These are phyloP conservation scores for Lasiosphaeriaceae sp. DNA, from an alignment of 495 filamentous ascomycete species.

Conservation along the genomic window DNA sequence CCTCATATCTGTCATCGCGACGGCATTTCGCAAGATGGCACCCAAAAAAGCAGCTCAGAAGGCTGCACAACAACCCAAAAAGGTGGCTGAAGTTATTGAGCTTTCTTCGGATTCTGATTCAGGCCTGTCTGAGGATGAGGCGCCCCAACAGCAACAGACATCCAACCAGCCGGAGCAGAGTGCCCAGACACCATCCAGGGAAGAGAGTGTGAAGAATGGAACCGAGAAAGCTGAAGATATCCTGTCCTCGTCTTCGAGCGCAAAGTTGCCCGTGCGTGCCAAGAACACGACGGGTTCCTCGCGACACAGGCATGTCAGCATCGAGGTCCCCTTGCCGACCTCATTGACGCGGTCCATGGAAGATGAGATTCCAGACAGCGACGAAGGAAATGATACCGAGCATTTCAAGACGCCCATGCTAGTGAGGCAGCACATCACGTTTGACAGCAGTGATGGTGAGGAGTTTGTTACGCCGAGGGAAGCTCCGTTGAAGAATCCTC, in stretches of 20 bases:
- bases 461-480: constrained; percentile 30
- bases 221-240: neutral
- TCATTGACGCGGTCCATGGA: constrained; percentile 12
- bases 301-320: constrained; percentile 26
- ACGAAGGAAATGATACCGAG: constrained; percentile 10
- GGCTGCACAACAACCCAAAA: neutral
- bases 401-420: constrained; percentile 28
- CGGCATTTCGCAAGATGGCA: constrained; percentile 1
- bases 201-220: neutral
- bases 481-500: constrained; percentile 24
- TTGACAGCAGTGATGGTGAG: constrained; percentile 30
- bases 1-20: neutral
- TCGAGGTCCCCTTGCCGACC: constrained; percentile 27
- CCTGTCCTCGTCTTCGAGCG: neutral
- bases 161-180: neutral
- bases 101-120: constrained; percentile 21
- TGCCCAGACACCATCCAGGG: neutral
- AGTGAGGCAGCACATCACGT: constrained; percentile 24
- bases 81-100: constrained; percentile 17
- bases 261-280: constrained; percentile 22
- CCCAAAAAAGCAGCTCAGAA: neutral
- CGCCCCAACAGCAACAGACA: neutral
- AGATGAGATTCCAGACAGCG: constrained; percentile 9
- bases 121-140: constrained; percentile 7
- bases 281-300: constrained; percentile 16